These are phyloP conservation scores for Colletotrichum noveboracense DNA, from an alignment of 2,329 filamentous ascomycete genomes.

Conservation along the genomic window DNA sequence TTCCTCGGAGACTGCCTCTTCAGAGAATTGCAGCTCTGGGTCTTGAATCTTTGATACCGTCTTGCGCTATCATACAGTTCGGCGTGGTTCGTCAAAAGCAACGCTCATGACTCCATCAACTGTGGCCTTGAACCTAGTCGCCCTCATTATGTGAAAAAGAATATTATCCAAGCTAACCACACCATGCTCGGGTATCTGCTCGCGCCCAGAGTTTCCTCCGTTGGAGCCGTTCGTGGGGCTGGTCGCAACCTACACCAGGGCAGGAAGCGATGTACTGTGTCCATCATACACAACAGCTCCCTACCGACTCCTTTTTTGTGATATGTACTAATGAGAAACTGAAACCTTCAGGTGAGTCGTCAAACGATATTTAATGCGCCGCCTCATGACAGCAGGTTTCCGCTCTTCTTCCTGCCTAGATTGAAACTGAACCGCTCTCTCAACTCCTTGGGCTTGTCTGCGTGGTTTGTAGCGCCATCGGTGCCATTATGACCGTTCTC, in stretches of 20 bases:
- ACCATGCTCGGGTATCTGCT: constrained; percentile 20
- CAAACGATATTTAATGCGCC: background rate
- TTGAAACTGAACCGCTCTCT: constrained; percentile 72
- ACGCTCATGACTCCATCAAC: constrained; percentile 13
- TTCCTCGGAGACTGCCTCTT: background rate
- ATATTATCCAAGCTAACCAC: constrained; percentile 19
- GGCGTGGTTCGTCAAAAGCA: background rate
- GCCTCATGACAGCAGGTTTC: constrained; percentile 37
- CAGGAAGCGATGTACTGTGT: background rate
- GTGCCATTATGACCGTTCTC: constrained; percentile 34
- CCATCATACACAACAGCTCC: background rate
- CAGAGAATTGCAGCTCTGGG: background rate
- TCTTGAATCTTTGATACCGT: background rate
- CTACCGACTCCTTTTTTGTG: constrained; percentile 2
- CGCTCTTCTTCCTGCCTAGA: constrained; percentile 75
- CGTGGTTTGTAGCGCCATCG: constrained; percentile 29
- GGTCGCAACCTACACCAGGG: background rate
- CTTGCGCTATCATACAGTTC: constrained; percentile 17
- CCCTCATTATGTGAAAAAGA: constrained; percentile 3
- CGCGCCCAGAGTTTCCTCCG: background rate
- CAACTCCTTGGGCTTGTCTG: constrained; percentile 54
- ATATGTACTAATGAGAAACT: constrained; percentile 13
- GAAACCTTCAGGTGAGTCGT: background rate
- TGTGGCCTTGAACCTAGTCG: background rate
- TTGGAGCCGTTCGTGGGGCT: background rate